phyloP scores from a whole-genome alignment of 768 basidiomycete species.

The Dioszegia hungarica region DNA sequence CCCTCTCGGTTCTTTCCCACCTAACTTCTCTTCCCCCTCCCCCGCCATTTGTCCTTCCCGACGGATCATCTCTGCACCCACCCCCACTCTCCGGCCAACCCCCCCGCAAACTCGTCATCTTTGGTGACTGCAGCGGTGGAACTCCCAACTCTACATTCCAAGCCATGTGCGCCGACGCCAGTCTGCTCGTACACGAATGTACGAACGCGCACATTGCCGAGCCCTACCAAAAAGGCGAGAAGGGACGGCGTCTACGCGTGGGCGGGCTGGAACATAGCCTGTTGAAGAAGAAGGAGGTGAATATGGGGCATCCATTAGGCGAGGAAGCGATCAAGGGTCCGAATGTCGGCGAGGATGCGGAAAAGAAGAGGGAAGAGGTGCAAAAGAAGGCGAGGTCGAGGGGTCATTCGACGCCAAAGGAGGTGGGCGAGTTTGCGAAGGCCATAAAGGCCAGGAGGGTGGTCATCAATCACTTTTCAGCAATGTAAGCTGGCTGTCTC shows the following conservation, averaged over 20 bases:
- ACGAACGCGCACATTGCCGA: slow-evolving; percentile 52
- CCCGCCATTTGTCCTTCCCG: slow-evolving; percentile 38
- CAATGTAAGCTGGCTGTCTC: slow-evolving; percentile 31
- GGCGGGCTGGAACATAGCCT: slow-evolving; percentile 59
- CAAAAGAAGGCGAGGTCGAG: slow-evolving; percentile 35
- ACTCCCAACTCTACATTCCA: slow-evolving; percentile 33
- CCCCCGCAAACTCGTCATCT: slow-evolving; percentile 41
- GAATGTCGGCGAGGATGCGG: slow-evolving; percentile 6
- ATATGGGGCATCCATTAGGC: slow-evolving; percentile 11
- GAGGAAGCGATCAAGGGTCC: slow-evolving; percentile 5
- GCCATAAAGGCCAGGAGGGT: slow-evolving; percentile 34
- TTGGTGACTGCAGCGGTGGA: slow-evolving; percentile 46
- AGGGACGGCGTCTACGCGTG: slow-evolving; percentile 54
- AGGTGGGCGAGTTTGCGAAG: slow-evolving; percentile 41
- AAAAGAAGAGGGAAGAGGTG: slow-evolving; percentile 22
- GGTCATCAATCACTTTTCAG: slow-evolving; percentile 47
- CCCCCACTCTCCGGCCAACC: slow-evolving; percentile 22
- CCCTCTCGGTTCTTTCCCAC: slow-evolving; percentile 36
- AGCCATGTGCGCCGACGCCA: slow-evolving; percentile 35
- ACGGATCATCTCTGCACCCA: slow-evolving; percentile 36
- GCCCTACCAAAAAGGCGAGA: slow-evolving; percentile 63
- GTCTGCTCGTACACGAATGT: slow-evolving; percentile 46
- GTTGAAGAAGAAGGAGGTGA: slow-evolving; percentile 29
- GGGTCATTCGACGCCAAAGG: slow-evolving; percentile 45
- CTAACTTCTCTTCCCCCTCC: slow-evolving; percentile 36